Percentiles rank a stretch among this genome's conserved stretches.
phyloP scores from a whole-genome alignment of 2,329 filamentous ascomycete species.

The Hymenoscyphus infarciens region DNA sequence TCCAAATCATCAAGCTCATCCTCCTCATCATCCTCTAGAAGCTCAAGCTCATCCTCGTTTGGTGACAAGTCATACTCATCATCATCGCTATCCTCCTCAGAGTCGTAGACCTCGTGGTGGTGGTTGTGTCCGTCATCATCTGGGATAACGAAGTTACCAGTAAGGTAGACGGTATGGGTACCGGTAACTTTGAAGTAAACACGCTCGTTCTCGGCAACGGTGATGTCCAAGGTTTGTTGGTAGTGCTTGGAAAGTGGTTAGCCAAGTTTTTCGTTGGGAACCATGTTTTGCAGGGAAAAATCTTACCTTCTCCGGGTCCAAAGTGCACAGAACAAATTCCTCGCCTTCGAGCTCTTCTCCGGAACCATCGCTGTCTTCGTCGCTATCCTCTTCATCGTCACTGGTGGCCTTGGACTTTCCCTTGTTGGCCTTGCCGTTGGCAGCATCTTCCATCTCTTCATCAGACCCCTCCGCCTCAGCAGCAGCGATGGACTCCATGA shows the following conservation, averaged over 20 bases:
- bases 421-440: constrained; percentile 65
- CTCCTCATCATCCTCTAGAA: constrained; percentile 59
- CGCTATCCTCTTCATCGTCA: constrained; percentile 49
- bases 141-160: constrained; percentile 89
- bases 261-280: background rate
- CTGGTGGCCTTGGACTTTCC: constrained; percentile 64
- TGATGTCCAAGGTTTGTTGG: constrained; percentile 94
- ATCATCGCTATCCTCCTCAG: constrained; percentile 64
- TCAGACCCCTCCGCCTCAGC: constrained; percentile 53
- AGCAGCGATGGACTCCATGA: constrained; percentile 59
- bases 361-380: constrained; percentile 54
- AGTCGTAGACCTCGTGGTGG: constrained; percentile 58
- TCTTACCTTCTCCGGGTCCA: constrained; percentile 85
- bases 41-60: constrained; percentile 63
- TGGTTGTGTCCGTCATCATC: constrained; percentile 53
- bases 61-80: constrained; percentile 80
- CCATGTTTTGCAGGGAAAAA: constrained; percentile 7
- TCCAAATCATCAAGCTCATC: constrained; percentile 76
- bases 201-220: constrained; percentile 80
- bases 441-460: constrained; percentile 72
- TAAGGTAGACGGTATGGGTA: constrained; percentile 86
- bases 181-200: constrained; percentile 91
- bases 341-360: constrained; percentile 67
- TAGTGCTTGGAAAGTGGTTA: constrained; percentile 61
- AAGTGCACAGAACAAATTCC: constrained; percentile 91